Percentiles rank a stretch among this genome's conserved stretches.
phyloP scores from a whole-genome alignment of 495 filamentous ascomycete species.

The Penicillium subrubescens region DNA sequence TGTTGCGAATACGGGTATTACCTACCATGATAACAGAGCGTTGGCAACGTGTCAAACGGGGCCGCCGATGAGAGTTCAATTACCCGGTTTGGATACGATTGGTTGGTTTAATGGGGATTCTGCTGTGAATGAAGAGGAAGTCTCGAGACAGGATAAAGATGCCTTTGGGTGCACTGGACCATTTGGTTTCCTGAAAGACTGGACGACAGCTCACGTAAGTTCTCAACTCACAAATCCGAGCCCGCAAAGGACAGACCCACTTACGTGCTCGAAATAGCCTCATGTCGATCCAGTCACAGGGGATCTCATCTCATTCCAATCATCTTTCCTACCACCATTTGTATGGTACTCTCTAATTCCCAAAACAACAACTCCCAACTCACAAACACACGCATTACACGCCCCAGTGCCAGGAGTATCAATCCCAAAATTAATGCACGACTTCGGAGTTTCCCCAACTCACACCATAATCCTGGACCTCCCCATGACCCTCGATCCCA shows the following conservation, averaged over 20 bases:
- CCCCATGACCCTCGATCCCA: constrained; percentile 61
- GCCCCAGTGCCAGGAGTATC: constrained; percentile 54
- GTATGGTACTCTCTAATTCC: constrained; percentile 66
- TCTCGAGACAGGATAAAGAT: neutral
- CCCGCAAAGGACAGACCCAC: neutral
- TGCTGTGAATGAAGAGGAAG: constrained; percentile 34
- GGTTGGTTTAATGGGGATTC: constrained; percentile 65
- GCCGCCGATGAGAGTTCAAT: constrained; percentile 61
- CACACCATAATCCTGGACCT: constrained; percentile 69
- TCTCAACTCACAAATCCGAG: neutral
- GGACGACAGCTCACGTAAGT: constrained; percentile 63
- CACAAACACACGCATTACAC: constrained; percentile 34
- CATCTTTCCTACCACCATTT: constrained; percentile 60
- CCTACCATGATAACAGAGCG: constrained; percentile 67
- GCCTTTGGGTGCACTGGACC: constrained; percentile 55
- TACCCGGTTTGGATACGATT: constrained; percentile 62
- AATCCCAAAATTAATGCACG: constrained; percentile 71
- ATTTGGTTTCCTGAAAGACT: constrained; percentile 61
- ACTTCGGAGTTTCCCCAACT: constrained; percentile 62
- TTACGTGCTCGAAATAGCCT: constrained; percentile 32
- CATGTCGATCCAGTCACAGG: constrained; percentile 59
- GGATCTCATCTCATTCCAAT: constrained; percentile 66
- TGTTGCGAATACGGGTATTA: constrained; percentile 62
- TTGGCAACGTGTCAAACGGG: constrained; percentile 69
- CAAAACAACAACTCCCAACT: constrained; percentile 5